Evolutionary conservation across 306 rosid genomes (phyloP).

Genomic region (Amphicarpaea edgeworthii): DNA sequence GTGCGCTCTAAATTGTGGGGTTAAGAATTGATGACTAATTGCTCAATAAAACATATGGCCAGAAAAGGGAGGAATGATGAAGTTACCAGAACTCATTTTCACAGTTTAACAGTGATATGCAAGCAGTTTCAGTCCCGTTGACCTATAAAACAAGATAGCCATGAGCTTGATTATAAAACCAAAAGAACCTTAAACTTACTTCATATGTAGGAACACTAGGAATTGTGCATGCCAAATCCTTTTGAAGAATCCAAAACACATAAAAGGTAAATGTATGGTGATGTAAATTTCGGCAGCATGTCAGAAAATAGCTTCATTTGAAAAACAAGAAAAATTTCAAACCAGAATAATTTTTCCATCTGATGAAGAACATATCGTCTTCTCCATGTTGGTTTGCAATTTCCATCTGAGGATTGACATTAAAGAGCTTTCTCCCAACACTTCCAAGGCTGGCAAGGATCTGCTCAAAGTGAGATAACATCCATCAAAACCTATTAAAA

Average conservation of each 20-base stretch:
- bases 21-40: conserved; percentile 31
- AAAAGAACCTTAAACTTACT: conserved; percentile 34
- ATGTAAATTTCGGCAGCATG: conserved; percentile 25
- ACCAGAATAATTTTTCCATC: conserved; percentile 85
- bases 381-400: conserved; percentile 70
- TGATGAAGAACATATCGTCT: conserved; percentile 73
- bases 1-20: conserved; percentile 5
- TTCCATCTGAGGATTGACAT: conserved; percentile 78
- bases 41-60: conserved; percentile 29
- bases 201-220: conserved; percentile 2
- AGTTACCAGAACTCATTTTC: conserved; percentile 78
- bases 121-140: conserved; percentile 74
- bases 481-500: conserved; percentile 27
- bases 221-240: conserved; percentile 29
- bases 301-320: conserved; percentile 27
- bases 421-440: conserved; percentile 69
- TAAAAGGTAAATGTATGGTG: conserved; percentile 8
- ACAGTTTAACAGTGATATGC: conserved; percentile 60
- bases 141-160: conserved; percentile 62
- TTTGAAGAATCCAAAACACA: conserved; percentile 38
- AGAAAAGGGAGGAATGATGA: conserved; percentile 42
- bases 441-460: conserved; percentile 80
- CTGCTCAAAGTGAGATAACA: conserved; percentile 57
- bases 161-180: conserved; percentile 34
- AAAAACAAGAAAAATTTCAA: conserved; percentile 47